Base-by-base conservation (phyloP, 768 basidiomycete genomes). In the Psilocybe subaeruginosa region DNA sequence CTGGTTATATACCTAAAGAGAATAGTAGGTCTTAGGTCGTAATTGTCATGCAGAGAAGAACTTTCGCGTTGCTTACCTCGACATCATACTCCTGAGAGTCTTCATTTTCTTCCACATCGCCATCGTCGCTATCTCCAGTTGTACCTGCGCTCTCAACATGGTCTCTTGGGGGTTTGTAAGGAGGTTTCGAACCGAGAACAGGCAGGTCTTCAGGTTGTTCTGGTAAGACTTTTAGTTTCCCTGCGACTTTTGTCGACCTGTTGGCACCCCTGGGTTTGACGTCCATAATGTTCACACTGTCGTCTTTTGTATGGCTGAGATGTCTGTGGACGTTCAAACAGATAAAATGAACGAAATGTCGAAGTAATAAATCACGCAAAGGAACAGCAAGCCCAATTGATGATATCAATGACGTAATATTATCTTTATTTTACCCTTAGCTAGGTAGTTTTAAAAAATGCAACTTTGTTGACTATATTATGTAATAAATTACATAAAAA, bases 211-310 rank as follows among this genome's bases (percentile, higher is more conserved):
- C 89, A 5, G 90, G 91, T 68, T 94, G 89, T 70, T 95, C 93
- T 51, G 93, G 93, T 31, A 95, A 81, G 14, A 95, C 91, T 70
- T 95, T 94, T 65, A 95, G 85, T 72, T 95, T 95, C 47, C 92
- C 91, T 11, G 89, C 88, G 8, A 89, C 85, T 70, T 93, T 93
- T 0, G 91, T 92, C 17, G 90, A 87, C 64, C 91, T 81, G 67
- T 92, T 91, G 12, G 90, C 90, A 0, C 90, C 90, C 56, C 90
- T 82, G 19, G 80, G 75, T 66, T 90, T 91, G 9, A 78, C 72
- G 62, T 89, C 87, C 12, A 69, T 54, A 30, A 59, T 31, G 47
- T 64, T 59, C 7, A 67, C 46, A 47, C 62, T 67, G 37, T 71
- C 67, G 12, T 27, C 4, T 47, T 56, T 43, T 27, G 43, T 46